Evolutionary conservation across 495 filamentous ascomycete species (phyloP).

Genomic region (Thozetella sp.): DNA sequence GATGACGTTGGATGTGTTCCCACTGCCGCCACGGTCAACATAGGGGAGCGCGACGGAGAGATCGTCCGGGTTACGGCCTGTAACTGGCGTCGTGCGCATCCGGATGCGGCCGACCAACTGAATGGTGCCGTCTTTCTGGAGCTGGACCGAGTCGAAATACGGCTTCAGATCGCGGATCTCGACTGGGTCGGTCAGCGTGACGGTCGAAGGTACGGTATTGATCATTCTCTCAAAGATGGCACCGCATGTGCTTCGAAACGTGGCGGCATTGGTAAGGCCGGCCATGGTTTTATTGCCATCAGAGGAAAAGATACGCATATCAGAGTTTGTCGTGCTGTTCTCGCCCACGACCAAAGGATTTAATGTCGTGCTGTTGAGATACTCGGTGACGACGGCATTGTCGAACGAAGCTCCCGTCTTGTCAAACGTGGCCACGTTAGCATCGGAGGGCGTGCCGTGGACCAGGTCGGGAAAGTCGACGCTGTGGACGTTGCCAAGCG

Average conservation of each 20-base stretch:
- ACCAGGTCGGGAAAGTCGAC: slow-evolving; percentile 8
- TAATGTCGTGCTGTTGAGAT: slow-evolving; percentile 13
- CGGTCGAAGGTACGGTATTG: slow-evolving; percentile 33
- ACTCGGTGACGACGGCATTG: neutral
- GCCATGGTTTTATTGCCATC: slow-evolving; percentile 39
- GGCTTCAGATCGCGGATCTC: slow-evolving; percentile 8
- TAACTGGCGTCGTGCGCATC: neutral
- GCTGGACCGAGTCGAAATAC: neutral
- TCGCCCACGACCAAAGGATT: slow-evolving; percentile 26
- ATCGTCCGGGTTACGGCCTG: neutral
- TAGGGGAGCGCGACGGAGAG: neutral
- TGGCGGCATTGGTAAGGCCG: slow-evolving; percentile 19
- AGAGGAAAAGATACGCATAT: slow-evolving; percentile 32
- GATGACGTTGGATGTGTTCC: neutral
- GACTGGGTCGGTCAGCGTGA: slow-evolving; percentile 32
- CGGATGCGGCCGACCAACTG: neutral
- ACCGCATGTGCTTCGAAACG: slow-evolving; percentile 34
- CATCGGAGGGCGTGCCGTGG: neutral
- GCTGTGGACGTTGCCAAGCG: neutral
- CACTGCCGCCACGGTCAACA: neutral
- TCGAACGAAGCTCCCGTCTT: neutral
- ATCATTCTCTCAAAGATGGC: slow-evolving; percentile 42
- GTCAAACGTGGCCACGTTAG: neutral
- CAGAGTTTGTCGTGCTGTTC: slow-evolving; percentile 31
- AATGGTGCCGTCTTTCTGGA: neutral